phyloP scores from a whole-genome alignment of 2,329 filamentous ascomycete genomes.

The Chalara sp. region DNA sequence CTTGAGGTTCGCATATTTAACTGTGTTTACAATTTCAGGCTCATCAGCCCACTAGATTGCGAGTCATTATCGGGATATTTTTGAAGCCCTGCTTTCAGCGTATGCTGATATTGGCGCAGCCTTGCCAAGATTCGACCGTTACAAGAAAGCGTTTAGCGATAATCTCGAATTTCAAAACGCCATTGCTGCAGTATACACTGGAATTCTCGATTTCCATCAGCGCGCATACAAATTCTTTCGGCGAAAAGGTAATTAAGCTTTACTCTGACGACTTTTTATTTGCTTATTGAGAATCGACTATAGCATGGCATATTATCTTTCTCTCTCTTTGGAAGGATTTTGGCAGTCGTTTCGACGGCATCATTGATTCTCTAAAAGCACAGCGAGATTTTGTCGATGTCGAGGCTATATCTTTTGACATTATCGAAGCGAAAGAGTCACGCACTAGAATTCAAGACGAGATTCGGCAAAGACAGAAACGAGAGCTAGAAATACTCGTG shows the following conservation, averaged over 20 bases:
- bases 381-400: conserved; percentile 12
- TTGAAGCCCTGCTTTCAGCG: conserved; percentile 34
- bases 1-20: conserved; percentile 19
- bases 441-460: conserved; percentile 1
- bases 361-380: conserved; percentile 6
- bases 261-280: conserved; percentile 7
- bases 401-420: conserved; percentile 9
- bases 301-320: conserved; percentile 12
- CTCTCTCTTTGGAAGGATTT: conserved; percentile 14
- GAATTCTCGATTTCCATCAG: conserved; percentile 42
- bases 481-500: not conserved
- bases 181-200: conserved; percentile 37
- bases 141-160: conserved; percentile 26
- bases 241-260: conserved; percentile 4
- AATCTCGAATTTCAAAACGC: conserved; percentile 34
- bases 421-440: conserved; percentile 7
- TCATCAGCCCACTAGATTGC: conserved; percentile 3
- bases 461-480: conserved; percentile 2
- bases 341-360: conserved; percentile 4
- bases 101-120: conserved; percentile 34
- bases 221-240: conserved; percentile 40
- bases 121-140: conserved; percentile 32
- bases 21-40: not conserved
- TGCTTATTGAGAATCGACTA: not conserved
- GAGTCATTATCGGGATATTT: conserved; percentile 24